Evolutionary conservation across 768 basidiomycete species (phyloP).

Genomic region (Kwoniella sp.): DNA sequence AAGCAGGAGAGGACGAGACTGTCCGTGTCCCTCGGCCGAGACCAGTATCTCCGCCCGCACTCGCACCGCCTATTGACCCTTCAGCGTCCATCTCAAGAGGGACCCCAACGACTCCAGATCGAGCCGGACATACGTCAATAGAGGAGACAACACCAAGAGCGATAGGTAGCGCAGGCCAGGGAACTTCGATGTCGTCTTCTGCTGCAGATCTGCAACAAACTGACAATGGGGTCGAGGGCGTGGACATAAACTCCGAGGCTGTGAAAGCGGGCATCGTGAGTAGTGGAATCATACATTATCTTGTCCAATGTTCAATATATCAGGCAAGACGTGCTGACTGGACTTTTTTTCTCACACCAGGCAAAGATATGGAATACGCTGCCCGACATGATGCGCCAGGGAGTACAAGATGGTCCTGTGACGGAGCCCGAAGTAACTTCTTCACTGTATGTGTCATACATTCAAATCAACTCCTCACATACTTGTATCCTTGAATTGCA

Average conservation of each 20-base stretch:
- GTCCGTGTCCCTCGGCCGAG: not conserved
- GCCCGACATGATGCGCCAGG: conserved; percentile 36
- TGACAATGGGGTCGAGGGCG: conserved; percentile 15
- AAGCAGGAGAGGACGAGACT: conserved; percentile 12
- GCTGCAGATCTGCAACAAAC: not conserved
- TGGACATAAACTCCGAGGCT: conserved; percentile 14
- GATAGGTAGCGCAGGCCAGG: too few species aligned
- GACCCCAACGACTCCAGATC: not conserved
- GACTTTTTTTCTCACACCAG: conserved; percentile 1
- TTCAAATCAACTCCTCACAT: too few species aligned
- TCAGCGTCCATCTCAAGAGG: not conserved
- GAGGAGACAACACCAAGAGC: not conserved
- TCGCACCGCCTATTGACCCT: conserved; percentile 1
- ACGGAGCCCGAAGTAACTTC: conserved; percentile 5
- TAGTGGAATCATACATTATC: conserved; percentile 14
- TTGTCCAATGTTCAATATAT: not conserved
- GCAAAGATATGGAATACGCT: conserved; percentile 53
- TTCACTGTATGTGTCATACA: conserved; percentile 23
- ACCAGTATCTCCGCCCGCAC: conserved; percentile 10
- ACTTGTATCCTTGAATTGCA: too few species aligned
- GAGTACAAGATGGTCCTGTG: conserved; percentile 18
- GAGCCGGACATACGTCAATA: not conserved
- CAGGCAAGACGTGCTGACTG: not conserved
- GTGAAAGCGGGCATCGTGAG: conserved; percentile 32
- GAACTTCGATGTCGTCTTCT: not conserved